phyloP scores from a whole-genome alignment of 2,329 filamentous ascomycete species.

The Byssoonygena ceratinophila region DNA sequence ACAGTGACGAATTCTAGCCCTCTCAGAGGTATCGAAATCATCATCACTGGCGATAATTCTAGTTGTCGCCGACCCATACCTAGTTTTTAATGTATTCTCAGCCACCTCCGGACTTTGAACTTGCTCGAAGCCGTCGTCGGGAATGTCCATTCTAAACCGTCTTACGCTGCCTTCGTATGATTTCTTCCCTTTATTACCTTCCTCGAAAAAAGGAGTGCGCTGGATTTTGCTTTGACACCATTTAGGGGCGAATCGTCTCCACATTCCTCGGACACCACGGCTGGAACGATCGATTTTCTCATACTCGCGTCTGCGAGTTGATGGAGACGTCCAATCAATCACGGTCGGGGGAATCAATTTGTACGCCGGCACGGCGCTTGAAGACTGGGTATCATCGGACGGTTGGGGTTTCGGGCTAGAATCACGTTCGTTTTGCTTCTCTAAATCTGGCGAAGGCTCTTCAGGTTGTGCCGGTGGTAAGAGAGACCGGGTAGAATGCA shows the following conservation, averaged over 20 bases:
- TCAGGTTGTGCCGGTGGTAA: slow-evolving; percentile 8
- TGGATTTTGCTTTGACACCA: slow-evolving; percentile 30
- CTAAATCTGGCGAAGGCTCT: slow-evolving; percentile 1
- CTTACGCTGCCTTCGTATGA: slow-evolving; percentile 37
- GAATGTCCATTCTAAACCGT: slow-evolving; percentile 37
- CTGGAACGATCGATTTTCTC: slow-evolving; percentile 45
- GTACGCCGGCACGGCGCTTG: slow-evolving; percentile 1
- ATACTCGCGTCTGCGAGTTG: slow-evolving; percentile 37
- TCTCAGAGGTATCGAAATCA: not conserved
- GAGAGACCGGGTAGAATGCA: slow-evolving; percentile 87
- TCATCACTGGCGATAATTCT: not conserved
- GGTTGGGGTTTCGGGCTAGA: not conserved
- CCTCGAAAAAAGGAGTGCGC: slow-evolving; percentile 35
- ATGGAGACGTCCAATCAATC: slow-evolving; percentile 39
- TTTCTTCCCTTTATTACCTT: slow-evolving; percentile 27
- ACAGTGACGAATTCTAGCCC: not conserved
- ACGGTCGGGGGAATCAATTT: slow-evolving; percentile 30
- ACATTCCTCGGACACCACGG: slow-evolving; percentile 34
- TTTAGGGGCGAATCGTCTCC: slow-evolving; percentile 33
- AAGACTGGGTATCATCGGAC: not conserved
- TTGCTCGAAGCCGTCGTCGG: slow-evolving; percentile 24
- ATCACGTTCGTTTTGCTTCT: slow-evolving; percentile 3
- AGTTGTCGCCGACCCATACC: not conserved
- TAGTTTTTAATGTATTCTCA: not conserved
- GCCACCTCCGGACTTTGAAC: not conserved